Evolutionary conservation across 257 asterid genomes (phyloP).

Genomic region (Ligustrum vulgare): DNA sequence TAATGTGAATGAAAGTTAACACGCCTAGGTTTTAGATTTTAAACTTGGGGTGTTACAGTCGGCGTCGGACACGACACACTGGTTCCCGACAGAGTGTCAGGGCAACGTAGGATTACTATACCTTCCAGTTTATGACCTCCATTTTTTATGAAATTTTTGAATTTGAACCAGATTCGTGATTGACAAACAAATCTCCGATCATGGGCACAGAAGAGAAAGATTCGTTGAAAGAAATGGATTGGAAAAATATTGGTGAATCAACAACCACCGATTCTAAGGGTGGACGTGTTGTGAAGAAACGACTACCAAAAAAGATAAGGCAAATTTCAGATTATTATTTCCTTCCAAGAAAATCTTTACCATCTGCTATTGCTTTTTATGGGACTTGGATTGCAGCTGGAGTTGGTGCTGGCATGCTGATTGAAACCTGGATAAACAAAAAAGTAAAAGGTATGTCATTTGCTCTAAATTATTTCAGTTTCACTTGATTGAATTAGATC

Average conservation of each 20-base stretch:
- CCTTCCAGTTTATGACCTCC: too few relatives aligned
- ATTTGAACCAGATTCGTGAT: conserved; percentile 12
- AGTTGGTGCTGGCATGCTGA: conserved; percentile 81
- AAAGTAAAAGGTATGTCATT: conserved; percentile 64
- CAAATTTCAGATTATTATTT: conserved; percentile 79
- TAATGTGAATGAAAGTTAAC: too few relatives aligned
- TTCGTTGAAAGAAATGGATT: conserved; percentile 50
- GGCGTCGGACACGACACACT: too few relatives aligned
- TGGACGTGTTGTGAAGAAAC: conserved; percentile 60
- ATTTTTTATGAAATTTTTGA: neutral
- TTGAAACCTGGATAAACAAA: conserved; percentile 77
- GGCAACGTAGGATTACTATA: too few relatives aligned
- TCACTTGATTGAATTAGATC: too few relatives aligned
- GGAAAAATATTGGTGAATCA: conserved; percentile 59
- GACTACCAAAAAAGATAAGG: conserved; percentile 57
- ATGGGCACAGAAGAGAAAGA: conserved; percentile 57
- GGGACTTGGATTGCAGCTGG: conserved; percentile 82
- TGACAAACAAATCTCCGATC: conserved; percentile 2
- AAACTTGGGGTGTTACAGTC: too few relatives aligned
- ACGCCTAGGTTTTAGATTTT: too few relatives aligned
- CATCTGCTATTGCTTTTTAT: conserved; percentile 43
- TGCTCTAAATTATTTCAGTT: too few relatives aligned
- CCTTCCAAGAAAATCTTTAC: conserved; percentile 68
- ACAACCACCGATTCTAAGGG: conserved; percentile 32
- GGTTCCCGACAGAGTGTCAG: too few relatives aligned